These are phyloP conservation scores for Arachis stenosperma DNA, from an alignment of 306 rosid genomes.

Conservation along the genomic window DNA sequence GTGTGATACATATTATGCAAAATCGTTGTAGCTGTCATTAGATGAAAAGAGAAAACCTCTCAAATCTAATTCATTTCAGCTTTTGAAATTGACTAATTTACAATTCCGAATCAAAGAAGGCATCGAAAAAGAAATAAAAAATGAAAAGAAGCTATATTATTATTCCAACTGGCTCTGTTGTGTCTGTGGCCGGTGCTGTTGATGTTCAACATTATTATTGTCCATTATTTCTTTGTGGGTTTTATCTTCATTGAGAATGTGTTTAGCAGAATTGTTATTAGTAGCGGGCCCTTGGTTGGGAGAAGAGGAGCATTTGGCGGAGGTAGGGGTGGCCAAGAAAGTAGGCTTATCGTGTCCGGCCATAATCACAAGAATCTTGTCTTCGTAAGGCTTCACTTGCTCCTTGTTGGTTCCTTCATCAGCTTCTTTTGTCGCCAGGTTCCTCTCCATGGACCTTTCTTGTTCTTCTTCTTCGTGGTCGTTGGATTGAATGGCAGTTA, in stretches of 20 bases:
- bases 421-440: conserved; percentile 53
- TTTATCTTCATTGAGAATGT: conserved; percentile 32
- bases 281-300: background rate
- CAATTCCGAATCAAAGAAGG: conserved; percentile 49
- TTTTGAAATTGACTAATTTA: conserved; percentile 37
- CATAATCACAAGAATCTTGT: conserved; percentile 83
- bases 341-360: conserved; percentile 83
- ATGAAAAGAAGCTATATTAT: background rate
- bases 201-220: no score
- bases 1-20: background rate
- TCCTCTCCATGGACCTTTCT: background rate
- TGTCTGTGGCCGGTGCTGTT: background rate
- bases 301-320: conserved; percentile 36
- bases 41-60: conserved; percentile 26
- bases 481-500: conserved; percentile 28
- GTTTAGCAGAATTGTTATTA: background rate
- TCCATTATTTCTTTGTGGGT: conserved; percentile 41
- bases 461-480: conserved; percentile 46
- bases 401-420: conserved; percentile 36
- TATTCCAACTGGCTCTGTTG: conserved; percentile 7
- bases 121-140: background rate
- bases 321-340: conserved; percentile 76
- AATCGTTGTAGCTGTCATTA: conserved; percentile 27
- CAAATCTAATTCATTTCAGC: conserved; percentile 42
- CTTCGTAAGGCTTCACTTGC: conserved; percentile 54